A percentile compares a stretch with the other conserved stretches of the same genome.
Evolutionary conservation across 108 stramenopile species (phyloP).

Genomic region (Fistulifera pelliculosa): DNA sequence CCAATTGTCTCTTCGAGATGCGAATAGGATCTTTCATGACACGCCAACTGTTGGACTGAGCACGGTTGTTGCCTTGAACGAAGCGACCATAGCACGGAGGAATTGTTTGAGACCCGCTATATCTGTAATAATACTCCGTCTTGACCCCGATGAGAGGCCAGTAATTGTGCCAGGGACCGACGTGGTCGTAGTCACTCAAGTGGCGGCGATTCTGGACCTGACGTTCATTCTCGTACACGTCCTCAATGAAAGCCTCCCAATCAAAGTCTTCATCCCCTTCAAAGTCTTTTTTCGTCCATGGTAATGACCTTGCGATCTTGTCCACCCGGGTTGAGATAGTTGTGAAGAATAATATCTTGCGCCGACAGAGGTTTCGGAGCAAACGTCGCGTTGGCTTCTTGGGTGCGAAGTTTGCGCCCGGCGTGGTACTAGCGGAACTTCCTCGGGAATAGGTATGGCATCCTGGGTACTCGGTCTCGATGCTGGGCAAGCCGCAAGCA

Average conservation of each 20-base stretch:
- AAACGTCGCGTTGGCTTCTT: too few species aligned
- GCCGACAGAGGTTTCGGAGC: neutral
- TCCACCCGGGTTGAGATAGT: neutral
- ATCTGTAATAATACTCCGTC: slow-evolving; percentile 52
- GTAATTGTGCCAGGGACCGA: slow-evolving; percentile 23
- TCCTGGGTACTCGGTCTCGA: neutral
- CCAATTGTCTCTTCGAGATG: slow-evolving; percentile 33
- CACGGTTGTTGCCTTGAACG: slow-evolving; percentile 5
- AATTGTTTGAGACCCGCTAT: slow-evolving; percentile 32
- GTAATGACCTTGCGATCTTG: neutral
- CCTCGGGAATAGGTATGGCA: neutral
- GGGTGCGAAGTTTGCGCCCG: neutral
- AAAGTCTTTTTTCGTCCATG: neutral
- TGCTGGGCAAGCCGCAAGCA: slow-evolving; percentile 22
- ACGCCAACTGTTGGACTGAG: slow-evolving; percentile 34
- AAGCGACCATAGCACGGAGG: slow-evolving; percentile 33
- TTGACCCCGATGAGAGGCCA: slow-evolving; percentile 19
- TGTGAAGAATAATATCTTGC: neutral
- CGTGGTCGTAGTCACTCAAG: slow-evolving; percentile 14
- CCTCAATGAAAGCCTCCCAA: neutral
- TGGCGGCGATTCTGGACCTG: slow-evolving; percentile 10
- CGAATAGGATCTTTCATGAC: slow-evolving; percentile 48
- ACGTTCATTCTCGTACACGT: neutral
- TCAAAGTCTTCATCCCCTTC: neutral
- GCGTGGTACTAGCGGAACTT: neutral